Base-by-base conservation (phyloP, 345 rosid genomes). In the Boechera stricta region DNA sequence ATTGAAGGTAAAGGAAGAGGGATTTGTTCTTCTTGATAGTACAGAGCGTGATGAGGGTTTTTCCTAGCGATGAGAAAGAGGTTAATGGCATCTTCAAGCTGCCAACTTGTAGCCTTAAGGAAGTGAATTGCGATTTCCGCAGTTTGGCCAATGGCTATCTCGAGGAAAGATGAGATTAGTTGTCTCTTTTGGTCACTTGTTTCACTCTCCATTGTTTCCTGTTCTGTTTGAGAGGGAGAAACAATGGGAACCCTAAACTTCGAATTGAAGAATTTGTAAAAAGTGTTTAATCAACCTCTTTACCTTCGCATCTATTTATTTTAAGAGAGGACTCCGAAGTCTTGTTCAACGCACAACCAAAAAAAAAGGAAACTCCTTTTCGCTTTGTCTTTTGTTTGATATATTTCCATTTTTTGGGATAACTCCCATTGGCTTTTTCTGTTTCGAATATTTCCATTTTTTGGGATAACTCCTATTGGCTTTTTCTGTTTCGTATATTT, bases 131-230 rank as follows among this genome's bases (percentile, higher is more conserved):
- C 98, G 21, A 91, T 83, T 39, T 91, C 92, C 16, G 79, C 76
- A 53, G 87, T 86, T 74, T 93, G 89, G 58, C 90, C 91, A 6
- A 81, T 87, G 55, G 92, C 89, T 86, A 89, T 88, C 84, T 93
- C 97, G 48, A 89, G 79, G 80, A 93, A 93, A 51, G 92, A 88
- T 72, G 93, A 83, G 76, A 91, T 86, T 80, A 86, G 81, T 42
- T 71, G 18, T 21, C 10, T 74, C 79, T 36, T 3, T 39, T 84
- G 67, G 54, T 60, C 44, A 10, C 12, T 24, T 5, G 4, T 32
- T 11, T 9, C 10, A 44, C 3, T 5, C 65, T 57, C 57, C 64
- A 70, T 44, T 70, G 68, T 28, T 44, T 64, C 26, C 2, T 29
- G 41, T 55, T 51, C 6, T 0, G 4, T 13, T 6, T 53, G 10